phyloP scores from a whole-genome alignment of 2,329 filamentous ascomycete species.

The Beauveria sp. region DNA sequence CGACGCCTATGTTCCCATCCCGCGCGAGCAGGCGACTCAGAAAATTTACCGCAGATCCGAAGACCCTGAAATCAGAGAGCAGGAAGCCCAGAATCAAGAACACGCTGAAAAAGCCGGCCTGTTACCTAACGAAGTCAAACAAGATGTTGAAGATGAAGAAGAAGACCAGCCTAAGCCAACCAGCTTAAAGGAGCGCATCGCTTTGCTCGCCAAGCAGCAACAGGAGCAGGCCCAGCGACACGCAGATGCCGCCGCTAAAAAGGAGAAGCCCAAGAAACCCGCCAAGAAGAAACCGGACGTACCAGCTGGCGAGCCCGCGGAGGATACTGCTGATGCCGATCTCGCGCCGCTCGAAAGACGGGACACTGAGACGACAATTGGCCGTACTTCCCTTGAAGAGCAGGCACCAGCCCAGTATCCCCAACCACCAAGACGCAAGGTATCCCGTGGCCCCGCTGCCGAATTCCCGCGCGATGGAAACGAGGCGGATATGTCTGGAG shows the following conservation, averaged over 20 bases:
- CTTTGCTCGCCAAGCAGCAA: slow-evolving; percentile 87
- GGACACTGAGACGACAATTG: slow-evolving; percentile 38
- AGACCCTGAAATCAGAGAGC: slow-evolving; percentile 64
- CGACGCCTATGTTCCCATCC: slow-evolving; percentile 78
- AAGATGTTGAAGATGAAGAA: slow-evolving; percentile 44
- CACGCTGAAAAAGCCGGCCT: slow-evolving; percentile 63
- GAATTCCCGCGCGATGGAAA: slow-evolving; percentile 50
- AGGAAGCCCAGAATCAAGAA: slow-evolving; percentile 57
- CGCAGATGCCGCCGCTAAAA: slow-evolving; percentile 68
- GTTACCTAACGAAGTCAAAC: slow-evolving; percentile 27
- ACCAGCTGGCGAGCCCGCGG: slow-evolving; percentile 24
- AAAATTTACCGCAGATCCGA: slow-evolving; percentile 83
- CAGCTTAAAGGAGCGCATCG: slow-evolving; percentile 91
- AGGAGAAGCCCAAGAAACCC: slow-evolving; percentile 75
- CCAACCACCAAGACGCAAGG: slow-evolving; percentile 43
- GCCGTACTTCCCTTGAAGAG: slow-evolving; percentile 45
- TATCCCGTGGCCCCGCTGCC: slow-evolving; percentile 36
- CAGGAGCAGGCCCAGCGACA: slow-evolving; percentile 79
- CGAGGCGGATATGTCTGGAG: slow-evolving; percentile 57
- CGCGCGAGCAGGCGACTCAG: slow-evolving; percentile 59
- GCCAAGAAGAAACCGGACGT: slow-evolving; percentile 60
- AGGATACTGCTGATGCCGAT: slow-evolving; percentile 20
- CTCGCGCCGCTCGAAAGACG: slow-evolving; percentile 35
- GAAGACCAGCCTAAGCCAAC: slow-evolving; percentile 87
- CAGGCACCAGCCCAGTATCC: slow-evolving; percentile 26